Base-by-base conservation (phyloP, 257 asterid species). In the Avicennia marina region DNA sequence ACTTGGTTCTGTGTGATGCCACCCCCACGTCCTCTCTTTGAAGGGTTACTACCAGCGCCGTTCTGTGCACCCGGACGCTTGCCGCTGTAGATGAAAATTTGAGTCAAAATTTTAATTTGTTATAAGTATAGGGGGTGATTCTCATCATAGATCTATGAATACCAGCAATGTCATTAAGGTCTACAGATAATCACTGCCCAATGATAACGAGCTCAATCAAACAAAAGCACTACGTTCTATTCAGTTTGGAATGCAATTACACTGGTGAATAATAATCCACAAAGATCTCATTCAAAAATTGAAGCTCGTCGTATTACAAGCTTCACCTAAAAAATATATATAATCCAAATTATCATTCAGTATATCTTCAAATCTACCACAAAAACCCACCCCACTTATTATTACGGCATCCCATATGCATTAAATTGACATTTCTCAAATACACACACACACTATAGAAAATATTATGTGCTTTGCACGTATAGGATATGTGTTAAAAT, bases 1-100 rank as follows among this genome's bases (percentile, higher is more conserved):
- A 63, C 34, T 45, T 66, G 78, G 72, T 60, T 72, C 51, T 56
- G 88, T 40, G 20, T 19, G 63, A 74, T 65, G 24, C 81, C 83
- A 56, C 58, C 73, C 50, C 95, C 95, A 29, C 90, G 90, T 6
- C 86, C 88, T 74, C 59, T 85, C 61, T 85, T 89, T 2, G 62
- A 43, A 16, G 77, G 74, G 69, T 13, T 75, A 22, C 59, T 69
- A 60, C 80, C 64, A 26, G 72, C 69, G 7, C 75, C 80, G 33
- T 78, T 81, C 21, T 70, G 73, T 17, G 77, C 60, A 63, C 65
- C 80, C 47, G 83, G 73, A 1, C 95, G 94, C 71, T 89, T 89
- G 56, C 58, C 80, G 50, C 97, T 89, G 72, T 44, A 63, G 49
- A 71, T 15, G 41, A 43, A 55, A 15, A 26, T 1, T 32, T 18